Evolutionary conservation across 371 early-diverging fungal species (phyloP).

Genomic region (Blakeslea trispora): DNA sequence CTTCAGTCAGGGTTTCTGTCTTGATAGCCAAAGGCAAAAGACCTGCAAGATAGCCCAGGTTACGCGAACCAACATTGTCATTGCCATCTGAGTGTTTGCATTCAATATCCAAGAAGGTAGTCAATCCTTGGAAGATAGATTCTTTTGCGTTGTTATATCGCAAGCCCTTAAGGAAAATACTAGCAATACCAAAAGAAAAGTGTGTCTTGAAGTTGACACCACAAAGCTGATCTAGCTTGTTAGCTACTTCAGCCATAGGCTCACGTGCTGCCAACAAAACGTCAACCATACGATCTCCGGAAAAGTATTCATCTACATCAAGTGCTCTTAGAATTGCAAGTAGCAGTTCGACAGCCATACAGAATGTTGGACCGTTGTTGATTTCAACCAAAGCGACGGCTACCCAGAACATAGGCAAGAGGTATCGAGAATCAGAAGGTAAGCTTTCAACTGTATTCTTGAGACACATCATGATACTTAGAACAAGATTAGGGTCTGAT

Average conservation of each 20-base stretch:
- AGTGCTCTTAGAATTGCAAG: slow-evolving; percentile 74
- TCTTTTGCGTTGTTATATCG: slow-evolving; percentile 74
- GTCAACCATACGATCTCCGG: slow-evolving; percentile 62
- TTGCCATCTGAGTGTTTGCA: slow-evolving; percentile 50
- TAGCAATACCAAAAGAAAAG: slow-evolving; percentile 86
- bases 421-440: slow-evolving; percentile 77
- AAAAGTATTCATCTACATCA: slow-evolving; percentile 75
- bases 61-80: slow-evolving; percentile 43
- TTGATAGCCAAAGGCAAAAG: slow-evolving; percentile 71
- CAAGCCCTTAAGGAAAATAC: slow-evolving; percentile 82
- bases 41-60: slow-evolving; percentile 77
- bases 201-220: slow-evolving; percentile 85
- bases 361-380: slow-evolving; percentile 78
- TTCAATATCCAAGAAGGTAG: slow-evolving; percentile 73
- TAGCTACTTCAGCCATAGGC: slow-evolving; percentile 67
- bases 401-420: slow-evolving; percentile 88
- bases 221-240: slow-evolving; percentile 68
- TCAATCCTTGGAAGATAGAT: slow-evolving; percentile 70
- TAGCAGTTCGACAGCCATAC: slow-evolving; percentile 70
- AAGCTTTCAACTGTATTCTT: slow-evolving; percentile 84
- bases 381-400: slow-evolving; percentile 84
- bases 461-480: slow-evolving; percentile 86
- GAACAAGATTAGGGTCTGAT: slow-evolving; percentile 72
- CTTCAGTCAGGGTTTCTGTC: slow-evolving; percentile 62
- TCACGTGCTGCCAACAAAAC: slow-evolving; percentile 75